phyloP scores from a whole-genome alignment of 2,329 filamentous ascomycete genomes.

The Coniochaeta sp. region DNA sequence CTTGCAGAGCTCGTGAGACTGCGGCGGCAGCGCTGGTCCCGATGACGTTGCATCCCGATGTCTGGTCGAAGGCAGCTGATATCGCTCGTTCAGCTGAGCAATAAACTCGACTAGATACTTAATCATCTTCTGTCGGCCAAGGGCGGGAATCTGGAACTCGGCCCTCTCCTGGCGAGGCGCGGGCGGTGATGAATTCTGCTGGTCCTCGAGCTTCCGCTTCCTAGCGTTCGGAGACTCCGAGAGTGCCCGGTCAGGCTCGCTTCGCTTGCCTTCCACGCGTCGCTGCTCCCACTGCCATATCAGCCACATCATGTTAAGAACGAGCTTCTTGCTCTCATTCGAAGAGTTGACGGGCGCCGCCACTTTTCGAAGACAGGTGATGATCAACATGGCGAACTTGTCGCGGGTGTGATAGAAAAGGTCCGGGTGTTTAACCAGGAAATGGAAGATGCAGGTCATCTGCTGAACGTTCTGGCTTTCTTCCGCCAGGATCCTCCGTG shows the following conservation, averaged over 20 bases:
- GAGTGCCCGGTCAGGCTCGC: constrained; percentile 29
- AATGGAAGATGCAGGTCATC: constrained; percentile 95
- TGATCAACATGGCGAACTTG: constrained; percentile 82
- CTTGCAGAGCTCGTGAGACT: constrained; percentile 71
- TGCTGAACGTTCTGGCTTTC: constrained; percentile 94
- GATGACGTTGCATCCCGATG: constrained; percentile 45
- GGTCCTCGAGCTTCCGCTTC: constrained; percentile 69
- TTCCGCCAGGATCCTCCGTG: constrained; percentile 83
- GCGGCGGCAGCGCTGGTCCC: constrained; percentile 40
- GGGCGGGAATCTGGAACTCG: constrained; percentile 61
- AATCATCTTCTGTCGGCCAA: constrained; percentile 71
- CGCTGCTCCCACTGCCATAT: constrained; percentile 91
- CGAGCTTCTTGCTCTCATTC: constrained; percentile 85
- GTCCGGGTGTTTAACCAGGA: constrained; percentile 84
- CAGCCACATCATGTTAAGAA: constrained; percentile 81
- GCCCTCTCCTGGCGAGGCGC: constrained; percentile 44
- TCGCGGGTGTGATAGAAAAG: constrained; percentile 94
- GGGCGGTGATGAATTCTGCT: constrained; percentile 44
- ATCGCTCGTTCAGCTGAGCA: constrained; percentile 80
- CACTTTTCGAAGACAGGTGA: constrained; percentile 82
- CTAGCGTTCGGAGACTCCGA: constrained; percentile 66
- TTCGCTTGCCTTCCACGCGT: constrained; percentile 56
- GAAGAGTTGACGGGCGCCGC: constrained; percentile 76
- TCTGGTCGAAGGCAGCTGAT: constrained; percentile 65
- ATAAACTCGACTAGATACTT: constrained; percentile 97